Percentiles rank a stretch among this genome's conserved stretches.
phyloP scores from a whole-genome alignment of 2,329 filamentous ascomycete genomes.

The Endothia cerciana region DNA sequence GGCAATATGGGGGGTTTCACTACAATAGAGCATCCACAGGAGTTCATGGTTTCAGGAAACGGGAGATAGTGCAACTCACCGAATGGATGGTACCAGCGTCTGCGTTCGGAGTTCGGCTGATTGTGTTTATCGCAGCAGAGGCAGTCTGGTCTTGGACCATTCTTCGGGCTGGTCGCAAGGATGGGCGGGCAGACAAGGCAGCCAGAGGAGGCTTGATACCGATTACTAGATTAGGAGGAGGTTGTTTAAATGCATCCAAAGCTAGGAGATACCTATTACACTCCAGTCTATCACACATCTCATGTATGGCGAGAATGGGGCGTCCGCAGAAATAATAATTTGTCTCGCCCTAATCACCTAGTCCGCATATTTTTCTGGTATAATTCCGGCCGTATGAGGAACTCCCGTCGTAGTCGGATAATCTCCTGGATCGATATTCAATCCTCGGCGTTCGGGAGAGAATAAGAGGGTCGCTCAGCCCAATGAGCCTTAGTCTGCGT shows the following conservation, averaged over 20 bases:
- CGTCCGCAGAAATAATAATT: background rate
- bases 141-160: background rate
- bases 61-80: background rate
- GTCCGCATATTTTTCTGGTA: background rate
- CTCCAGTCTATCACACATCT: background rate
- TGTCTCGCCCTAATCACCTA: background rate
- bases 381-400: too few relatives aligned
- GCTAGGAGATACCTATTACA: background rate
- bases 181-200: background rate
- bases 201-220: background rate
- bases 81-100: conserved; percentile 6
- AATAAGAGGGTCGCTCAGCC: too few relatives aligned
- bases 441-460: too few relatives aligned
- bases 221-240: background rate
- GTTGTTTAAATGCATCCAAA: background rate
- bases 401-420: too few relatives aligned
- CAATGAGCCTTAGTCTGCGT: too few relatives aligned
- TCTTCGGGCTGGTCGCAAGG: background rate
- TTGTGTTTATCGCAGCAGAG: background rate
- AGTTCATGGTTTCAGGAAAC: background rate
- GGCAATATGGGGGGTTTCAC: background rate
- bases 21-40: conserved; percentile 5
- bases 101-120: conserved; percentile 13
- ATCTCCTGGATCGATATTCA: too few relatives aligned
- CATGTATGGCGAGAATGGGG: background rate